Base-by-base conservation (phyloP, 306 rosid species). In the Begonia loranthoides region DNA sequence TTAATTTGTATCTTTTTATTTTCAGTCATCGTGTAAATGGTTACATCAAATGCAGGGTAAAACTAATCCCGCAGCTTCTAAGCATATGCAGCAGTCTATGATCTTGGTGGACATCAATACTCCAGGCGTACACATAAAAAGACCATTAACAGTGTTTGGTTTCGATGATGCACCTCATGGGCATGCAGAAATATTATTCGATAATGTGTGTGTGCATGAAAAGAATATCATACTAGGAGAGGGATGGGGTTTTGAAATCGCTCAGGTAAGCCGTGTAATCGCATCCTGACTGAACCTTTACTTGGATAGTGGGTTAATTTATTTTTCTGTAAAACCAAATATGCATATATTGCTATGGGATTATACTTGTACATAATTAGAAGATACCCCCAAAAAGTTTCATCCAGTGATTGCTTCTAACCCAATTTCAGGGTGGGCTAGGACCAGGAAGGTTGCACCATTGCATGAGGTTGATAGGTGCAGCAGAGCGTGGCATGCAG, bases 381-480 rank as follows among this genome's bases (percentile, higher is more conserved):
- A 19, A 19, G 22, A 19, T 19, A 19, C 22, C 22, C 3, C 22
- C 22, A 19, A 19, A 4, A 2, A 19, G 22, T 19, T 19, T 28
- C 36, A 28, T 28, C 9, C 1, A 28, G 36, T 48, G 14, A 41
- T 17, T 28, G 45, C 46, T 6, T 46, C 14, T 3, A 0, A 41
- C 7, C 13, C 8, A 2, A 2, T 71, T 76, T 59, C 80, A 92
- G 99, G 99, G 93, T 66, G 74, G 99, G 78, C 66, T 90, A 15
- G 95, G 99, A 55, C 96, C 99, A 9, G 94, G 99, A 77, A 80
- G 99, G 80, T 63, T 92, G 76, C 99, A 83, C 75, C 99, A 92
- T 68, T 90, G 99, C 75, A 86, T 92, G 96, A 80, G 99, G 66
- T 65, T 80, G 70, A 75, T 92, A 60, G 99, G 99, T 56, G 93